Base-by-base conservation (phyloP, 2,329 filamentous ascomycete genomes). In the Malbranchea zuffiana region DNA sequence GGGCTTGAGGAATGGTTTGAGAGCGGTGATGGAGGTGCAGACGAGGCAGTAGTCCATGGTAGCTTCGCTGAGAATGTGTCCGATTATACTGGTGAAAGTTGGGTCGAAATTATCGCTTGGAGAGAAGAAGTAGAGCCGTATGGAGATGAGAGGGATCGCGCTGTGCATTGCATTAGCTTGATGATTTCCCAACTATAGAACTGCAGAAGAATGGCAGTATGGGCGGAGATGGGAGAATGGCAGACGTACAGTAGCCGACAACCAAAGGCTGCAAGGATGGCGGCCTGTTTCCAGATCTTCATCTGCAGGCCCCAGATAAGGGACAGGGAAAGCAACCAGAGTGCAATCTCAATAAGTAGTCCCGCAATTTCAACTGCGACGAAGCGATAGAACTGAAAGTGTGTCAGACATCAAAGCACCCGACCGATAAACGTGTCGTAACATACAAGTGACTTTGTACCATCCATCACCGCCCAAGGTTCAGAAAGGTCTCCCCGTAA, bases 1-100 rank as follows among this genome's bases (percentile, higher is more conserved):
- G 13, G 39, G 35, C 23, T 38, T 32, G 28, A 42, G 35, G 17
- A 42, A 42, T 11, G 39, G 39, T 19, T 42, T 42, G 19, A 38
- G 19, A 12, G 28, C 15, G 1, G 35, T 42, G 29, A 42, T 31
- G 5, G 35, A 42, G n/a, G 35, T 32, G 6, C 20, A 34, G 18
- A 39, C 10, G 3, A 42, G 24, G 3, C 27, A 8, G 13, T 26
- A 30, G 16, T 39, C 25, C 21, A 42, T 32, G 5, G 32, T 17
- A 16, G 30, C 29, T 33, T 42, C 39, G 6, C 29, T 42, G 15
- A 38, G 18, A 13, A 38, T 38, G 6, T 38, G 35, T 11, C 17
- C 17, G 10, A 31, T 15, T 6, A 37, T 37, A 29, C 15, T 30
- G 7, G 18, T 21, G 13, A 31, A 12, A 13, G 27, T 24, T 6